Percentiles rank a stretch among this genome's conserved stretches.
Conservation (phyloP, 2,329 filamentous ascomycete genomes). For the Pestalotiopsis sp. region DNA sequence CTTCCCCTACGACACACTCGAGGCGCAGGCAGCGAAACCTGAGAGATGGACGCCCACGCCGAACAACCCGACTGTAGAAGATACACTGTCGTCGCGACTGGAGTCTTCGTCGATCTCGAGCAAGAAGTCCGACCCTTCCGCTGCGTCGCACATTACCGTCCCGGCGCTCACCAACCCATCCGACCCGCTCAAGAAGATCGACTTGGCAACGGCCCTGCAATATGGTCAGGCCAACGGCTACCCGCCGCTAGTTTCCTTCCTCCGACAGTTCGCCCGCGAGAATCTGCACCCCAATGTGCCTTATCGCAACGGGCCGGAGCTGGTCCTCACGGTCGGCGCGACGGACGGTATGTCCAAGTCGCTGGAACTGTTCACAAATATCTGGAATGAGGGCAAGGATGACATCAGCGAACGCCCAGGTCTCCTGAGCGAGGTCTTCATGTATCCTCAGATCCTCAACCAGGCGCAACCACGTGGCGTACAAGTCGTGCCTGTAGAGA, state of each 20-base stretch:
- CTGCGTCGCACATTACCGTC: conserved; percentile 63
- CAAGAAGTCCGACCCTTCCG: conserved; percentile 25
- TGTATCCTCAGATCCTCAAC: conserved; percentile 77
- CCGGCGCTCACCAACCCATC: conserved; percentile 54
- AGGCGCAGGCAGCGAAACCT: conserved; percentile 76
- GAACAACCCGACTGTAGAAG: conserved; percentile 51
- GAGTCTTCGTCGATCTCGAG: conserved; percentile 34
- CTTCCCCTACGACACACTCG: conserved; percentile 90
- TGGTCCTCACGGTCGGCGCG: conserved; percentile 78
- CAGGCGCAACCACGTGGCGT: conserved; percentile 69
- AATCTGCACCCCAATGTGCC: conserved; percentile 81
- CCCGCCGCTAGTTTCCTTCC: conserved; percentile 74
- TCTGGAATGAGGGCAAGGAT: conserved; percentile 72
- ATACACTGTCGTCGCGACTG: conserved; percentile 38
- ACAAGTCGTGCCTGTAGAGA: conserved; percentile 72
- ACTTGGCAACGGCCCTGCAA: conserved; percentile 80
- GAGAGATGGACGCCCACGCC: conserved; percentile 74
- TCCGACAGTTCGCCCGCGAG: conserved; percentile 77
- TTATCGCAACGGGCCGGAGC: conserved; percentile 75
- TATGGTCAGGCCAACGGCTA: conserved; percentile 86
- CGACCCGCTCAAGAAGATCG: conserved; percentile 71
- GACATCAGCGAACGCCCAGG: conserved; percentile 72
- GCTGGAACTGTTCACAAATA: conserved; percentile 73
- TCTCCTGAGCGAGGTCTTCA: conserved; percentile 77
- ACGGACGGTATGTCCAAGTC: conserved; percentile 86